Evolutionary conservation across 208 protist species (phyloP).

Genomic region (Leishmania martiniquensis): DNA sequence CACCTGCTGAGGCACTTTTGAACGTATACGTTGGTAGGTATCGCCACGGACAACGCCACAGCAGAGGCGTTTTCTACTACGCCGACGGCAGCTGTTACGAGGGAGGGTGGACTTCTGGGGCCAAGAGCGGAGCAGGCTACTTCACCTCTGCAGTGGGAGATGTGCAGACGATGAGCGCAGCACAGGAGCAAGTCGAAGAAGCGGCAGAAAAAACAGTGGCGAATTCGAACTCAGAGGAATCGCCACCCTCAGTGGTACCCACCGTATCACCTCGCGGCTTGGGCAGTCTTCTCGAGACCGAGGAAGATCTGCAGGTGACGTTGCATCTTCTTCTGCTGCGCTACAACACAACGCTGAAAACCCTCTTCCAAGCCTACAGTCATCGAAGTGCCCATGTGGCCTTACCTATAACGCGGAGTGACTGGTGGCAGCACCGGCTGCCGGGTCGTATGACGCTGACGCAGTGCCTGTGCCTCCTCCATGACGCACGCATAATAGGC

Average conservation of each 20-base stretch:
- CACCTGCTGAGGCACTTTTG: slow-evolving; percentile 42
- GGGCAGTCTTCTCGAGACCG: slow-evolving; percentile 39
- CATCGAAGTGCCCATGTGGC: slow-evolving; percentile 36
- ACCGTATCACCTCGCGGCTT: slow-evolving; percentile 21
- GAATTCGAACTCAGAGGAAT: background rate
- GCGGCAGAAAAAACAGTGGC: slow-evolving; percentile 31
- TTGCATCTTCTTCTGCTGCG: slow-evolving; percentile 58
- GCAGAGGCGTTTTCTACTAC: slow-evolving; percentile 83
- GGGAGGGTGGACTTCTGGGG: slow-evolving; percentile 70
- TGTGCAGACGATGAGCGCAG: slow-evolving; percentile 17
- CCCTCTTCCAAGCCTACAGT: slow-evolving; percentile 62
- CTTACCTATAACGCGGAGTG: slow-evolving; percentile 53
- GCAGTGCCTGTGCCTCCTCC: slow-evolving; percentile 75
- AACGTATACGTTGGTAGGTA: slow-evolving; percentile 84
- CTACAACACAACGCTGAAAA: slow-evolving; percentile 72
- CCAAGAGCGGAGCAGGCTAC: slow-evolving; percentile 59
- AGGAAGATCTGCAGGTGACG: slow-evolving; percentile 17
- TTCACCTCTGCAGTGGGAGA: slow-evolving; percentile 66
- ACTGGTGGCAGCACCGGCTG: slow-evolving; percentile 82
- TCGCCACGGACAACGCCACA: slow-evolving; percentile 61
- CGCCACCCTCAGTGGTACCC: slow-evolving; percentile 19
- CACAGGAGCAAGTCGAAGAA: slow-evolving; percentile 6
- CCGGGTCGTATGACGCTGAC: slow-evolving; percentile 62
- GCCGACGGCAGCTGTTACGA: slow-evolving; percentile 88
- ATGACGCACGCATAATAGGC: slow-evolving; percentile 58